Percentiles rank a stretch among this genome's conserved stretches.
Conservation (phyloP, 495 filamentous ascomycete genomes). For the Apodospora peruviana region DNA sequence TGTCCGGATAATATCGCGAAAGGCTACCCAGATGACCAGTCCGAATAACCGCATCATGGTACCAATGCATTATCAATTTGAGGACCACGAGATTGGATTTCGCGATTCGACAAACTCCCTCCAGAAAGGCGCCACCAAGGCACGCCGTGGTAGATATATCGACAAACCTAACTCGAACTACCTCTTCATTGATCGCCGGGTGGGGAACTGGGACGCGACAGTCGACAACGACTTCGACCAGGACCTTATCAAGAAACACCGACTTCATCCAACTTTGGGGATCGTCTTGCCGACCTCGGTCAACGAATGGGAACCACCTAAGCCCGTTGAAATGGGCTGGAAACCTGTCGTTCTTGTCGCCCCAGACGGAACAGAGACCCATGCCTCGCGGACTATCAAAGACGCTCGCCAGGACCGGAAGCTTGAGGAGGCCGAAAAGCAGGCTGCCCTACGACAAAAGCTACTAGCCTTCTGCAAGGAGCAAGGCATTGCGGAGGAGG, state of each 20-base stretch:
- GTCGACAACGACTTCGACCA: constrained; percentile 36
- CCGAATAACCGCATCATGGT: constrained; percentile 42
- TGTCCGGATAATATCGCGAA: constrained; percentile 30
- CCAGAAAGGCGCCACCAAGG: constrained; percentile 32
- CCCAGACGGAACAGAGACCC: constrained; percentile 22
- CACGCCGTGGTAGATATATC: constrained; percentile 33
- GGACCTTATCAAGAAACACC: constrained; percentile 34
- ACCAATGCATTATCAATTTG: constrained; percentile 31
- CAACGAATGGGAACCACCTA: constrained; percentile 31
- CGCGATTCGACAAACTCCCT: constrained; percentile 43
- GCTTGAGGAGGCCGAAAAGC: constrained; percentile 13
- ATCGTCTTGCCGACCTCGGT: constrained; percentile 31
- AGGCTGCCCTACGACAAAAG: constrained; percentile 12
- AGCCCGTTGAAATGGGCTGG: constrained; percentile 23
- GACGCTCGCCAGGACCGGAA: constrained; percentile 25
- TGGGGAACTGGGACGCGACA: constrained; percentile 37
- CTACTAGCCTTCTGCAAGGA: constrained; percentile 24
- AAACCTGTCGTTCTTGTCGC: constrained; percentile 33
- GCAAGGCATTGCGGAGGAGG: constrained; percentile 26
- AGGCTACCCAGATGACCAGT: constrained; percentile 19
- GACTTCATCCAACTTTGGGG: constrained; percentile 38
- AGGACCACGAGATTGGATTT: constrained; percentile 43
- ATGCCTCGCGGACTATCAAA: constrained; percentile 37
- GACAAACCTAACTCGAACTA: constrained; percentile 35
- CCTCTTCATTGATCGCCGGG: constrained; percentile 37